These are phyloP conservation scores for Neurospora cerealis DNA, from an alignment of 495 filamentous ascomycete species.

Conservation along the genomic window DNA sequence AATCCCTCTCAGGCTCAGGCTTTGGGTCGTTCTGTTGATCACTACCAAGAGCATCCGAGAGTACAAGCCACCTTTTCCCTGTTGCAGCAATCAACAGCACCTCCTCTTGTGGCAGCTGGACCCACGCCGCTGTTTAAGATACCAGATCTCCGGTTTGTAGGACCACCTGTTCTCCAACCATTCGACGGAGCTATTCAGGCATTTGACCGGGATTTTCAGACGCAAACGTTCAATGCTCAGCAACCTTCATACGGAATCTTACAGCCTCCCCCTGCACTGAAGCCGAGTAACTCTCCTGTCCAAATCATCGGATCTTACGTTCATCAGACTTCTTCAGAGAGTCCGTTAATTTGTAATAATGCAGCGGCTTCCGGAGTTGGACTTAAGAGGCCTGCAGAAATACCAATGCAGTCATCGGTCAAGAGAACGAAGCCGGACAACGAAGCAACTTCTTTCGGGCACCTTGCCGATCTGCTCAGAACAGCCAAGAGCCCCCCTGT, in stretches of 20 bases:
- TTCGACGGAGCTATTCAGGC: not conserved
- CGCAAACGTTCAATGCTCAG: not conserved
- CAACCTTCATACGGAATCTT: not conserved
- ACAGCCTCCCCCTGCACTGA: not conserved
- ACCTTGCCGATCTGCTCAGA: conserved; percentile 8
- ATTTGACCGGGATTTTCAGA: not conserved
- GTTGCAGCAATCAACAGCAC: not conserved
- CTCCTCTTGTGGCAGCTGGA: not conserved
- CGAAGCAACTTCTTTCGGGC: not conserved
- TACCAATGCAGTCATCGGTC: not conserved
- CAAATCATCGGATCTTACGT: not conserved
- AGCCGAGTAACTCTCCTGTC: not conserved
- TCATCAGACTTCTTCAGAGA: not conserved
- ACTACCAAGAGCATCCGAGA: not conserved
- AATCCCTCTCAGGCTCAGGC: not conserved
- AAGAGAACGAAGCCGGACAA: not conserved
- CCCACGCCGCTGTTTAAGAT: not conserved
- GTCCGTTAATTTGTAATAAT: not conserved
- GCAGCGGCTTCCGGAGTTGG: not conserved
- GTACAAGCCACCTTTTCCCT: not conserved
- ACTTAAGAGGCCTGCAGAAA: not conserved
- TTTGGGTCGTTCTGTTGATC: not conserved
- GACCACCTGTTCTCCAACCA: not conserved
- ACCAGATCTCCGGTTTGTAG: not conserved
- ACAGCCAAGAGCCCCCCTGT: not conserved